Percentiles rank a stretch among this genome's conserved stretches.
These are phyloP conservation scores for Eutypella sp. DNA, from an alignment of 2,329 filamentous ascomycete species.

Conservation along the genomic window DNA sequence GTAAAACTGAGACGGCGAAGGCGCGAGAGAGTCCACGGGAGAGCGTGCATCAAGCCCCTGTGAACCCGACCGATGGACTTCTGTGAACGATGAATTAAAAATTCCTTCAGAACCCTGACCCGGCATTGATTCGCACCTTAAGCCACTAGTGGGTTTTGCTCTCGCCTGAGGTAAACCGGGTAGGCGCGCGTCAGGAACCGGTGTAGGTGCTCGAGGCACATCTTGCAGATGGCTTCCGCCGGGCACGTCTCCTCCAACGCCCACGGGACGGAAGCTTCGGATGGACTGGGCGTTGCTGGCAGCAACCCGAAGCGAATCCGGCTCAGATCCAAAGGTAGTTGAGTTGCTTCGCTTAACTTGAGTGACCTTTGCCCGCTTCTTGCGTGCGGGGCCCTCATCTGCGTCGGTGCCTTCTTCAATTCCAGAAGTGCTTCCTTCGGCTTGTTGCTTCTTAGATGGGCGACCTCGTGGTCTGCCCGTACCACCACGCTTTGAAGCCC, in stretches of 20 bases:
- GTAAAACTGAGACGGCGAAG: slow-evolving; percentile 44
- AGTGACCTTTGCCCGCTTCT: slow-evolving; percentile 76
- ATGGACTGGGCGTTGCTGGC: slow-evolving; percentile 87
- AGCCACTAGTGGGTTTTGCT: slow-evolving; percentile 38
- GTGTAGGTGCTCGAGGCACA: slow-evolving; percentile 71
- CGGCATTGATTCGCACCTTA: slow-evolving; percentile 58
- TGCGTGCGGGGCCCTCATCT: slow-evolving; percentile 52
- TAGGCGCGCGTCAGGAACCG: slow-evolving; percentile 53
- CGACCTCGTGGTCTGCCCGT: slow-evolving; percentile 53
- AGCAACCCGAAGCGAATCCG: slow-evolving; percentile 80
- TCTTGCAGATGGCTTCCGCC: slow-evolving; percentile 58
- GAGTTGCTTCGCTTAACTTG: slow-evolving; percentile 68
- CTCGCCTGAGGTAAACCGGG: slow-evolving; percentile 22
- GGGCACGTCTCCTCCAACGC: slow-evolving; percentile 40
- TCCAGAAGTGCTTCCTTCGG: slow-evolving; percentile 65
- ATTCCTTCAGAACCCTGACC: slow-evolving; percentile 42
- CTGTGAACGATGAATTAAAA: slow-evolving; percentile 22
- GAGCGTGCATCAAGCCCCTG: slow-evolving; percentile 49
- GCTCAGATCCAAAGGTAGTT: slow-evolving; percentile 64
- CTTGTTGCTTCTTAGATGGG: slow-evolving; percentile 45
- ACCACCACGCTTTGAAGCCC: slow-evolving; percentile 48
- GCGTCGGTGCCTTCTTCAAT: slow-evolving; percentile 63
- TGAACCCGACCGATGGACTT: slow-evolving; percentile 35
- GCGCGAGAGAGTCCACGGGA: slow-evolving; percentile 46
- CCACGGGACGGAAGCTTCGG: slow-evolving; percentile 73